phyloP scores from a whole-genome alignment of 2,329 filamentous ascomycete genomes.

The Trichoderma pleuroti region DNA sequence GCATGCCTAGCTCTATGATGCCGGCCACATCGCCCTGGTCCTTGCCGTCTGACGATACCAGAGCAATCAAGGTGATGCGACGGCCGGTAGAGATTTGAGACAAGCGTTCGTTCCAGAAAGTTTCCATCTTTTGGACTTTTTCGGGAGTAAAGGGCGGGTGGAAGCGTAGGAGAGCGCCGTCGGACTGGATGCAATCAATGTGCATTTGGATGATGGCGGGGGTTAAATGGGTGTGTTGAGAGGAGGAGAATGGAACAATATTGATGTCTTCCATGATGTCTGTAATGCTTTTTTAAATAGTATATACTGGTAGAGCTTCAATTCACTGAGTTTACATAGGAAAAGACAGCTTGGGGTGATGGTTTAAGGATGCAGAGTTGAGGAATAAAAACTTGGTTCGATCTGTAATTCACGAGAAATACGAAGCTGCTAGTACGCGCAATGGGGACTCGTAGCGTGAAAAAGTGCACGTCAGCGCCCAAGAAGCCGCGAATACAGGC shows the following conservation, averaged over 20 bases:
- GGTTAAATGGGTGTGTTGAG: not conserved
- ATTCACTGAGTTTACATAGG: not conserved
- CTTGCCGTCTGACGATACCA: not conserved
- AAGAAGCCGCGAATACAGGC: not conserved
- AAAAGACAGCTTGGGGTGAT: not conserved
- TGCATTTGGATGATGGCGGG: constrained; percentile 15
- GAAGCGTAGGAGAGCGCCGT: constrained; percentile 19
- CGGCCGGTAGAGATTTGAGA: not conserved
- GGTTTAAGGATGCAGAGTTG: not conserved
- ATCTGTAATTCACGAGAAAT: not conserved
- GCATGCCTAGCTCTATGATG: constrained; percentile 17
- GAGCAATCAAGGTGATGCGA: constrained; percentile 12
- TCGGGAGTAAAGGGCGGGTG: constrained; percentile 18
- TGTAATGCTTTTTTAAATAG: fast-evolving
- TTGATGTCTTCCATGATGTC: not conserved
- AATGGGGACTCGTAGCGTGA: not conserved
- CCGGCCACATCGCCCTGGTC: constrained; percentile 1
- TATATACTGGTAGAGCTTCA: not conserved
- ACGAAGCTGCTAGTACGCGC: not conserved
- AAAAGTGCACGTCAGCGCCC: not conserved
- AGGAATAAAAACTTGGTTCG: not conserved
- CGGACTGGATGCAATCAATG: constrained; percentile 11
- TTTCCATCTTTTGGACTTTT: constrained; percentile 12
- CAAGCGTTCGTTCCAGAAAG: constrained; percentile 16
- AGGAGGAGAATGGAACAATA: not conserved